Base-by-base conservation (phyloP, 768 basidiomycete species). In the Phylloporus rhodoxanthus region DNA sequence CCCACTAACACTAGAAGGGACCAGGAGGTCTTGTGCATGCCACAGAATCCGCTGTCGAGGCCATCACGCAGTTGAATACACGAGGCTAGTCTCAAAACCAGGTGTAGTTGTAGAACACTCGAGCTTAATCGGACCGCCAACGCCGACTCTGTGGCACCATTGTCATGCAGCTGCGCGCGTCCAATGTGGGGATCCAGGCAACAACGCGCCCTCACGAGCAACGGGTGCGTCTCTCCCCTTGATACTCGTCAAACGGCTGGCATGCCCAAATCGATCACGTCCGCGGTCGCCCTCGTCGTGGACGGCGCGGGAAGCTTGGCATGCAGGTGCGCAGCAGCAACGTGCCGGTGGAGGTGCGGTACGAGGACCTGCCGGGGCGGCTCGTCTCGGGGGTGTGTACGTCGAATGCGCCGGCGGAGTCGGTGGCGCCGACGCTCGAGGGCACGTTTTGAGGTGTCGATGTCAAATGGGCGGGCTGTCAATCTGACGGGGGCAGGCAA, bases 271-370 rank as follows among this genome's bases (percentile, higher is more conserved):
- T n/a, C 11, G 21, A 51, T 68, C 59, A 32, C 39, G 0, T 49
- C 66, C 2, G 46, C 51, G 0, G 33, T 66, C 1, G 54, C 54
- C 9, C 62, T 80, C 8, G 50, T 45, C 30, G 65, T 72, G 5
- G 40, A 47, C 1, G 46, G 43, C 55, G 1, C 63, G 59, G 6
- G 68, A 66, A 20, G 14, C 44, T 78, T 71, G 25, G n/a, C 11
- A 66, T 75, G 23, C 43, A 30, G 6, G 42, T 71, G 1, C 57
- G n/a, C 15, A 64, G 72, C 2, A 62, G 67, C 44, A 78, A 77
- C 45, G 62, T 55, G 1, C 55, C 44, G 9, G 19, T 75, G 23
- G 33, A 15, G 5, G 47, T 73, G 3, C 21, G 38, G 5, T 68
- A 70, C 47, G 47, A 52, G 7, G 62, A 29, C 10, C 9, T 29